Percentiles rank a stretch among this genome's conserved stretches.
Conservation (phyloP, 1,139 yeast species). For the Zygoascus hellenicus region DNA sequence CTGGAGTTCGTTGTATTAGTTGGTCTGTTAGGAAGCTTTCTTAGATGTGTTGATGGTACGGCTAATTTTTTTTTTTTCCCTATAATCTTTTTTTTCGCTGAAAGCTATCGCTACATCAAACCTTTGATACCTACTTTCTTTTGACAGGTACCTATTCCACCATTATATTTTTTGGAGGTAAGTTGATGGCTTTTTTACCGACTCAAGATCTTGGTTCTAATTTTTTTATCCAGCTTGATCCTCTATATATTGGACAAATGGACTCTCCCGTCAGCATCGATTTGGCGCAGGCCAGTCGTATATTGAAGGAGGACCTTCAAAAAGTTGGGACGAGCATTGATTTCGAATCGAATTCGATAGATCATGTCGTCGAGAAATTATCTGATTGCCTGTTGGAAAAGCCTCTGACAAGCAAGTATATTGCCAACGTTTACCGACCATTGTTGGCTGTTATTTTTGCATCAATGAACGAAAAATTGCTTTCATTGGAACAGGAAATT, state of each 20-base stretch:
- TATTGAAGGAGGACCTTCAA: not conserved
- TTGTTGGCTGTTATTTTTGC: conserved; percentile 7
- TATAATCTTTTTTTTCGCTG: too few relatives aligned
- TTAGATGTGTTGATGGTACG: too few relatives aligned
- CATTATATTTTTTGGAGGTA: too few relatives aligned
- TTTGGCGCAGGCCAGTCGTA: not conserved
- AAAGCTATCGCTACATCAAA: too few relatives aligned
- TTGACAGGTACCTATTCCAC: too few relatives aligned
- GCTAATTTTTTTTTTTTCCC: too few relatives aligned
- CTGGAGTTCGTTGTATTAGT: not conserved
- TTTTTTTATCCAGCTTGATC: too few relatives aligned
- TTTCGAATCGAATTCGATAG: not conserved
- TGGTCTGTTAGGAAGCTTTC: too few relatives aligned
- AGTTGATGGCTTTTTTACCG: too few relatives aligned
- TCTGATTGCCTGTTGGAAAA: not conserved
- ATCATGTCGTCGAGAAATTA: not conserved
- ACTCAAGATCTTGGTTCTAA: too few relatives aligned
- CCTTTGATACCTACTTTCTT: too few relatives aligned
- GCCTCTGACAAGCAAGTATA: not conserved
- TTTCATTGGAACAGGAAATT: not conserved
- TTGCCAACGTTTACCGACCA: conserved; percentile 4
- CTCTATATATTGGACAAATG: not conserved
- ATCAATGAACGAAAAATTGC: not conserved
- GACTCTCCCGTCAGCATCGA: conserved; percentile 4
- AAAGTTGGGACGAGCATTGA: not conserved